These are phyloP conservation scores for Lobosporangium transversale DNA, from an alignment of 192 early-diverging fungal species.

Conservation along the genomic window DNA sequence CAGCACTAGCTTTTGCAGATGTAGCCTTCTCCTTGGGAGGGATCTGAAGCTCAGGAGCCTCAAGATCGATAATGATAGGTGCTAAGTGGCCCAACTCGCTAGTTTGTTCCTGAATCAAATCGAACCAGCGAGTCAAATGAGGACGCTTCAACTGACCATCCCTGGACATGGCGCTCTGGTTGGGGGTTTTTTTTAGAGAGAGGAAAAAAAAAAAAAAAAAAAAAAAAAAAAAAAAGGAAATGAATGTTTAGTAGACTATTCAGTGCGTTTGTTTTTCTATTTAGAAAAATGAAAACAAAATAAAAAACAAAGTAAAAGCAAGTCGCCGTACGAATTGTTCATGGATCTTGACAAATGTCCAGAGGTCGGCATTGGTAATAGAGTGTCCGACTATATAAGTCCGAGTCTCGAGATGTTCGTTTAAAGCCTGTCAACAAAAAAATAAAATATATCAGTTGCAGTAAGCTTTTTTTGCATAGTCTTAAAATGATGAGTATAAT, in stretches of 20 bases:
- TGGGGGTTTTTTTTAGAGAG: too few relatives aligned
- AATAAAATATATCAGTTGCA: too few relatives aligned
- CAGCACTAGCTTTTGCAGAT: slow-evolving; percentile 16
- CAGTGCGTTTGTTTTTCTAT: not conserved
- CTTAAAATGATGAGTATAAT: too few relatives aligned
- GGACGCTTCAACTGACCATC: slow-evolving; percentile 67
- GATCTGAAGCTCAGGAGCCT: slow-evolving; percentile 54
- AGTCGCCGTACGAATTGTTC: slow-evolving; percentile 58
- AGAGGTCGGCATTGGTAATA: slow-evolving; percentile 73
- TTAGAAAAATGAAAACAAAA: not conserved
- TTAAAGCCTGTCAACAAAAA: slow-evolving; percentile 65
- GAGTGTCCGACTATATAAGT: slow-evolving; percentile 76
- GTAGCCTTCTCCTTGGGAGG: slow-evolving; percentile 57
- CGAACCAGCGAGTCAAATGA: slow-evolving; percentile 81
- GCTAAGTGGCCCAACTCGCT: slow-evolving; percentile 58
- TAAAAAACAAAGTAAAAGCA: slow-evolving; percentile 3
- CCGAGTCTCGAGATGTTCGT: slow-evolving; percentile 68
- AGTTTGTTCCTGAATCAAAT: slow-evolving; percentile 78
- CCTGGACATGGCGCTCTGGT: slow-evolving; percentile 59
- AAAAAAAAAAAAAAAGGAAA: not conserved
- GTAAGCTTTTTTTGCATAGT: too few relatives aligned
- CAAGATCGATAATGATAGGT: slow-evolving; percentile 63
- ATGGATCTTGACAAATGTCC: slow-evolving; percentile 73
- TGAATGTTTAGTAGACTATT: not conserved
- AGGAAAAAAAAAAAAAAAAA: too few relatives aligned